Evolutionary conservation across 805 yeast species (phyloP).

Genomic region (Saccharomycopsis schoenii): DNA sequence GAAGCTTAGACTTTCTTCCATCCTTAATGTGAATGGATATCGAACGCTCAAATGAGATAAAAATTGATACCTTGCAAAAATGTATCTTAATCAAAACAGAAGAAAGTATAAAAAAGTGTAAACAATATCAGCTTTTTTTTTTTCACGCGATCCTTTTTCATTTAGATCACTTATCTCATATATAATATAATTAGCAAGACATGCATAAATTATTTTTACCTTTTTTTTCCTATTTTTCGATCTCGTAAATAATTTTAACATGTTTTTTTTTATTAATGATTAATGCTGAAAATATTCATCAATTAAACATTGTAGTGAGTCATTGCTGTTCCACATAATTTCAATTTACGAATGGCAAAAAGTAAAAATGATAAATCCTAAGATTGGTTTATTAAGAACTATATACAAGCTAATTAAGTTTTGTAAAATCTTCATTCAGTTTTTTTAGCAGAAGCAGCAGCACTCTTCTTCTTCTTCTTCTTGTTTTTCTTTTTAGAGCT

Average conservation of each 20-base stretch:
- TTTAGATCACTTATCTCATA: background rate
- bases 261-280: no score
- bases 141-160: background rate
- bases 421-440: background rate
- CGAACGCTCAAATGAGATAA: background rate
- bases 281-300: no score
- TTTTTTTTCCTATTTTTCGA: no score
- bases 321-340: no score
- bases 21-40: background rate
- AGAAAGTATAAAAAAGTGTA: background rate
- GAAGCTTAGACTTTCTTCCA: background rate
- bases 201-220: background rate
- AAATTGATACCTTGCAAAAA: background rate
- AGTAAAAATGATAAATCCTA: no score
- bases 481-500: constrained; percentile 3
- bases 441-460: background rate
- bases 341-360: no score
- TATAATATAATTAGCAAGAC: no score
- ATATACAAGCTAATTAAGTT: background rate
- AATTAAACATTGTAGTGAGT: no score
- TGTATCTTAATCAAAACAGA: background rate
- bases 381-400: background rate
- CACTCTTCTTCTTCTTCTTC: constrained; percentile 3
- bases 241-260: no score
- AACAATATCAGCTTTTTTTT: background rate